Evolutionary conservation across 768 basidiomycete species (phyloP), one percentile per base, ranked within the genome.

Genomic region (Austroboletus eburneus): DNA sequence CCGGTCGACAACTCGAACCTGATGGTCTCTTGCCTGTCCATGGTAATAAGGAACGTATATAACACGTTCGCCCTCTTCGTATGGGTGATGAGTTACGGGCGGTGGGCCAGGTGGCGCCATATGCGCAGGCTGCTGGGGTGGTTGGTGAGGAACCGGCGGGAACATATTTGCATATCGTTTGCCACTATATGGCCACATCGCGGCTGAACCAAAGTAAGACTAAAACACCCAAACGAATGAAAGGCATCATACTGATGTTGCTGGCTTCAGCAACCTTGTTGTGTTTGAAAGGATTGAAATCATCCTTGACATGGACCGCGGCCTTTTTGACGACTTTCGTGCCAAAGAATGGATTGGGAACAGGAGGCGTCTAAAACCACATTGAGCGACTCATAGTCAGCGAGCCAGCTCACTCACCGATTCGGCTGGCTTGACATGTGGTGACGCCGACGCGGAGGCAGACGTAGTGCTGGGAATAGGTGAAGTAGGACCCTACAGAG

Each of bases 201-300:
- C 77, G 24, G 76, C 91, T 91, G 51, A 25, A 47, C 51, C 35
- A 25, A 40, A 44, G 10, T 49, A 30, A 58, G 45, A 33, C 8
- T 16, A 27, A 17, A 32, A 34, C 16, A 17, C 6, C 23, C 7
- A 27, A 12, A 30, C 4, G 21, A 9, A 23, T 21, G 29, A 8
- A 33, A 21, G 9, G 36, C 22, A 21, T 79, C 91, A 57, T 63
- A 94, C 92, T 67, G 52, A 91, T 78, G 60, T 80, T 76, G 21
- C 77, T 68, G 7, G 92, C 80, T 44, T 90, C 89, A 8, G 73
- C 78, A 22, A 92, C 82, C 64, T 90, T 90, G 61, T 79, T 78
- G 58, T 85, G 80, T 69, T 90, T 91, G 80, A 95, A 96, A 14
- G 95, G 93, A 65, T 94, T 96, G 64, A 99, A 99, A 62, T 97